Conservation (phyloP, 2,329 filamentous ascomycete species). For the Sarocladium oryzae region DNA sequence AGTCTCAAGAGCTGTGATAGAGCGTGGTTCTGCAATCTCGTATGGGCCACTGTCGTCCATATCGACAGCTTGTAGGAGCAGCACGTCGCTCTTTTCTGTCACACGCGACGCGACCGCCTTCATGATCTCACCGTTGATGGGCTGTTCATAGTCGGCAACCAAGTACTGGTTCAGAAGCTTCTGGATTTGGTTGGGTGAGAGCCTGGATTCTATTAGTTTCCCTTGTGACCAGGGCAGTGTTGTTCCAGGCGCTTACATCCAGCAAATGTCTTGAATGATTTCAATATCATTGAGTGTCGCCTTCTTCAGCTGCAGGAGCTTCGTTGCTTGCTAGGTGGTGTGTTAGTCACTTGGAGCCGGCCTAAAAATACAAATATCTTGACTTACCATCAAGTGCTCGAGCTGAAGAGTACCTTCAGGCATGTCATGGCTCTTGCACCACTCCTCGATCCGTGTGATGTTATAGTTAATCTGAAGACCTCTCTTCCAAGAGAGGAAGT, state of each 20-base stretch:
- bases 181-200: slow-evolving; percentile 97
- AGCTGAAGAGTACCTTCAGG: slow-evolving; percentile 94
- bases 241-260: slow-evolving; percentile 67
- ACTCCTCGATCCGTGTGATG: slow-evolving; percentile 98
- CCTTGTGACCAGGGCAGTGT: not conserved
- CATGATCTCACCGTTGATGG: slow-evolving; percentile 99
- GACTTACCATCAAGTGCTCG: slow-evolving; percentile 85
- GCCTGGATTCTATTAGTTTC: slow-evolving; percentile 41
- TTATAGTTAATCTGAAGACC: slow-evolving; percentile 99
- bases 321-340: slow-evolving; percentile 75
- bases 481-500: slow-evolving; percentile 99
- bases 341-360: not conserved
- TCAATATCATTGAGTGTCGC: slow-evolving; percentile 98
- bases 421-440: slow-evolving; percentile 99
- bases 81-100: slow-evolving; percentile 95
- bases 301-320: slow-evolving; percentile 97
- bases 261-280: slow-evolving; percentile 99
- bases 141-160: slow-evolving; percentile 97
- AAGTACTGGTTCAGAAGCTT: slow-evolving; percentile 98
- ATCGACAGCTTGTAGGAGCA: slow-evolving; percentile 88
- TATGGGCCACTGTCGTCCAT: slow-evolving; percentile 99
- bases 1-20: slow-evolving; percentile 93
- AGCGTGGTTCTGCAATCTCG: slow-evolving; percentile 93
- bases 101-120: slow-evolving; percentile 96
- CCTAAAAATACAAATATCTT: not conserved